Evolutionary conservation across 805 yeast genomes (phyloP).

Genomic region (Candida dajiaensis): DNA sequence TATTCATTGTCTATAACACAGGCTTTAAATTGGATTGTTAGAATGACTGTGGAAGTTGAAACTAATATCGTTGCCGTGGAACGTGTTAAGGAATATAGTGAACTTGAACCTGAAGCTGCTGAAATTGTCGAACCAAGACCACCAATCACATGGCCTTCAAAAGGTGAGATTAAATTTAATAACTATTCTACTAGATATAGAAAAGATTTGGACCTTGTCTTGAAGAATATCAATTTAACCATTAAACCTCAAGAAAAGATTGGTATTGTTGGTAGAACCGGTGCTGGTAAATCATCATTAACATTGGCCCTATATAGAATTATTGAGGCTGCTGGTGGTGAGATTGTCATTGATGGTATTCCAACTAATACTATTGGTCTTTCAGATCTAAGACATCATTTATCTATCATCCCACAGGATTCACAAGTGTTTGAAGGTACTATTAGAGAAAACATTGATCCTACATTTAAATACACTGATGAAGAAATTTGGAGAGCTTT

Average conservation of each 20-base stretch:
- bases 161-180: slow-evolving; percentile 61
- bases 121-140: slow-evolving; percentile 65
- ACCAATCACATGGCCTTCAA: slow-evolving; percentile 62
- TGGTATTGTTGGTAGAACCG: slow-evolving; percentile 96
- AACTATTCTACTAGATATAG: slow-evolving; percentile 83
- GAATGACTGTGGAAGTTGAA: slow-evolving; percentile 98
- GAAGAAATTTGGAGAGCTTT: slow-evolving; percentile 80
- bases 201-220: slow-evolving; percentile 70
- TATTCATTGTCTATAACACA: slow-evolving; percentile 93
- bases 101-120: slow-evolving; percentile 82
- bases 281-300: slow-evolving; percentile 90
- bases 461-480: slow-evolving; percentile 60
- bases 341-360: slow-evolving; percentile 64
- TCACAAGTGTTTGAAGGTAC: slow-evolving; percentile 90
- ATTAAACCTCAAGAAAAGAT: slow-evolving; percentile 76
- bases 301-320: slow-evolving; percentile 81
- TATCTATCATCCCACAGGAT: slow-evolving; percentile 91
- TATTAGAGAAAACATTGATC: slow-evolving; percentile 81
- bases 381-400: slow-evolving; percentile 65
- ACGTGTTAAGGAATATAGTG: slow-evolving; percentile 83
- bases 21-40: slow-evolving; percentile 92
- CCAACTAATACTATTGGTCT: slow-evolving; percentile 66
- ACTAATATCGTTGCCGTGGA: slow-evolving; percentile 96
- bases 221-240: slow-evolving; percentile 58
- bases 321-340: slow-evolving; percentile 71